Conservation (phyloP, 2,329 filamentous ascomycete species). For the Dactylellina cionopaga region DNA sequence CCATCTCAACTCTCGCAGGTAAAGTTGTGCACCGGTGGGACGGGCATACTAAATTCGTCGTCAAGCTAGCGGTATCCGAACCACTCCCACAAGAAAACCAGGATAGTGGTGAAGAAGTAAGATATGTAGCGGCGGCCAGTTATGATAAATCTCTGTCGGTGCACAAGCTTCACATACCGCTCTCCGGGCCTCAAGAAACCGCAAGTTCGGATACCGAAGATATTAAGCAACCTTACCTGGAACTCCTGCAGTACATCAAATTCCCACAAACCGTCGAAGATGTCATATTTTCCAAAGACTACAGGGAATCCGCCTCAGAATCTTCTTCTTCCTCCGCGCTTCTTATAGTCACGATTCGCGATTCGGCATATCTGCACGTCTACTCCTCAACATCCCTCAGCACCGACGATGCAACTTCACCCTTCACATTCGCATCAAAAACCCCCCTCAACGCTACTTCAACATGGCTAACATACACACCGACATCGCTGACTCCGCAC, state of each 20-base stretch:
- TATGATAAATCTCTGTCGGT: conserved; percentile 53
- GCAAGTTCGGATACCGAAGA: neutral
- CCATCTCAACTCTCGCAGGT: conserved; percentile 45
- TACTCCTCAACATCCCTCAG: neutral
- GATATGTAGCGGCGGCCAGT: conserved; percentile 51
- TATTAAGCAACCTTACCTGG: neutral
- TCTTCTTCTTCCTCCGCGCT: neutral
- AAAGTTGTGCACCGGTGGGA: conserved; percentile 25
- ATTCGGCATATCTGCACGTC: conserved; percentile 38
- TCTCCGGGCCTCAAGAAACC: too few relatives aligned
- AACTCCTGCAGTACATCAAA: conserved; percentile 20
- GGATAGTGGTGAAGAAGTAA: conserved; percentile 26
- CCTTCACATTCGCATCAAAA: conserved; percentile 31
- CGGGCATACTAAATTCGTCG: conserved; percentile 55
- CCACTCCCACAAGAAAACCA: neutral
- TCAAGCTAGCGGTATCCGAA: conserved; percentile 52
- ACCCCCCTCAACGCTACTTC: conserved; percentile 59
- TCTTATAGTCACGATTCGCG: conserved; percentile 39
- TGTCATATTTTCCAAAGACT: conserved; percentile 44
- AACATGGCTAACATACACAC: conserved; percentile 73
- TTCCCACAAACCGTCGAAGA: conserved; percentile 44
- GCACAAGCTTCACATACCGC: conserved; percentile 25
- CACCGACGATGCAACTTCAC: neutral
- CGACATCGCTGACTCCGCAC: conserved; percentile 67
- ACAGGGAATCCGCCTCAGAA: neutral